phyloP scores from a whole-genome alignment of 352 stramenopile genomes.

The Sclerospora graminicola region DNA sequence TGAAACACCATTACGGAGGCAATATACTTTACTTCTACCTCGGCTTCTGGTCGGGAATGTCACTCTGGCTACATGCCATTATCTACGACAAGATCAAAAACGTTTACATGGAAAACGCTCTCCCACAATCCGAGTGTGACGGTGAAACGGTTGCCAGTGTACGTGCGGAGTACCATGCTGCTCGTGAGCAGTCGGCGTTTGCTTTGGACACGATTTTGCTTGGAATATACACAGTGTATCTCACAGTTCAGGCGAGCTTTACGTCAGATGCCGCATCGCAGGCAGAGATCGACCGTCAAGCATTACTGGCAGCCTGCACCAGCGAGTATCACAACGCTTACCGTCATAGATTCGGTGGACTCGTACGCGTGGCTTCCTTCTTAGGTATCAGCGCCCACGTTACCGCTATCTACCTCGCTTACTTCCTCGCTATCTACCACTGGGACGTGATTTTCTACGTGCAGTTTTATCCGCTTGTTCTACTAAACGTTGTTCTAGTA shows the following conservation, averaged over 20 bases:
- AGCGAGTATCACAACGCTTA: conserved; percentile 55
- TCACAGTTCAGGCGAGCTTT: conserved; percentile 49
- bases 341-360: conserved; percentile 37
- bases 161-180: conserved; percentile 47
- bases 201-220: conserved; percentile 62
- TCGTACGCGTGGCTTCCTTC: conserved; percentile 70
- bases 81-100: conserved; percentile 86
- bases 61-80: conserved; percentile 68
- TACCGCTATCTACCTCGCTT: conserved; percentile 56
- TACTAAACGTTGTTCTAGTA: conserved; percentile 53
- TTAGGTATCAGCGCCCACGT: conserved; percentile 77
- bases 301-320: conserved; percentile 46
- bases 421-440: conserved; percentile 56
- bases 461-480: conserved; percentile 61
- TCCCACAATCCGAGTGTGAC: conserved; percentile 69
- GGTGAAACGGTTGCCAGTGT: conserved; percentile 76
- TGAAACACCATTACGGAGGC: conserved; percentile 42
- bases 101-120: conserved; percentile 79
- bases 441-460: conserved; percentile 71
- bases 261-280: conserved; percentile 57
- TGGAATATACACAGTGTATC: conserved; percentile 70
- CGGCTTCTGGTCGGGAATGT: conserved; percentile 47
- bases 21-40: conserved; percentile 38
- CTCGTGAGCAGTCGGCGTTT: conserved; percentile 48
- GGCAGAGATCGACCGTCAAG: conserved; percentile 43